These are phyloP conservation scores for Aspergillus novoparasiticus DNA, from an alignment of 2,329 filamentous ascomycete species.

Conservation along the genomic window DNA sequence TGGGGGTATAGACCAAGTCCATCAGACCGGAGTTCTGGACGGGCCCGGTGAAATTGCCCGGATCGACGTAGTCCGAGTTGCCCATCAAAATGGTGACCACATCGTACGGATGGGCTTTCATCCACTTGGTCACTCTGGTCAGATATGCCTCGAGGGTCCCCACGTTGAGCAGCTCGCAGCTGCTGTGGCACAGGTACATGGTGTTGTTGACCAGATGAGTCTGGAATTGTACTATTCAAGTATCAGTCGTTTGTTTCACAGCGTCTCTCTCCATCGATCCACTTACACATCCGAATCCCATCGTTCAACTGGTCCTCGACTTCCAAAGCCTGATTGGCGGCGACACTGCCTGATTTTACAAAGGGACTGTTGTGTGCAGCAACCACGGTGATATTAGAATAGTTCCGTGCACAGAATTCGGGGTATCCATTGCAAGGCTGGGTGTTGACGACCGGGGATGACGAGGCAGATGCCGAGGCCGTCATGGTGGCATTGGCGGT, in stretches of 20 bases:
- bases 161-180: conserved; percentile 77
- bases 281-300: conserved; percentile 61
- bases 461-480: conserved; percentile 46
- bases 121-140: conserved; percentile 69
- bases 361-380: conserved; percentile 83
- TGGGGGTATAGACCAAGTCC: conserved; percentile 73
- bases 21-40: conserved; percentile 73
- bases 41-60: conserved; percentile 65
- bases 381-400: conserved; percentile 79
- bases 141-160: conserved; percentile 79
- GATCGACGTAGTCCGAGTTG: conserved; percentile 74
- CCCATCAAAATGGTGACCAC: conserved; percentile 84
- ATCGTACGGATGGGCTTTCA: conserved; percentile 76
- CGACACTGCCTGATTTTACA: conserved; percentile 67
- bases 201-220: conserved; percentile 59
- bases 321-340: conserved; percentile 71
- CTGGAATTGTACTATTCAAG: conserved; percentile 60
- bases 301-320: conserved; percentile 76
- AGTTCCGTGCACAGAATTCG: conserved; percentile 75
- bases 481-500: conserved; percentile 52
- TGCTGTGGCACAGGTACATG: conserved; percentile 81
- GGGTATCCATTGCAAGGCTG: conserved; percentile 77
- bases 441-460: conserved; percentile 62
- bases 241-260: not conserved
- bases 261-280: not conserved